These are phyloP conservation scores for Globisporangium spiculum DNA, from an alignment of 352 stramenopile species.

Conservation along the genomic window DNA sequence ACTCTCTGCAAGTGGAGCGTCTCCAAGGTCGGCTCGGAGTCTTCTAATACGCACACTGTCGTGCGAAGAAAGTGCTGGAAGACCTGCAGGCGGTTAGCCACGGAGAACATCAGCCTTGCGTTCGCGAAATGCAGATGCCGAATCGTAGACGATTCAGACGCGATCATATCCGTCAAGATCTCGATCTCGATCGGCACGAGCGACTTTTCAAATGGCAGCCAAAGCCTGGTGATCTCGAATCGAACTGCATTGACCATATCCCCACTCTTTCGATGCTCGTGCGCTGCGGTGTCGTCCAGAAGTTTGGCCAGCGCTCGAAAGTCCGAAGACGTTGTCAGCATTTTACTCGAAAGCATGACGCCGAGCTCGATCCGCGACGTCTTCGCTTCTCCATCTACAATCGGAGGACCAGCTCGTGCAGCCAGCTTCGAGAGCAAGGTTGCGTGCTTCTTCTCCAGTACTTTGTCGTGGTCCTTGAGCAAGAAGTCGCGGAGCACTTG, in stretches of 20 bases:
- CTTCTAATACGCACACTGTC: not conserved
- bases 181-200: constrained; percentile 1
- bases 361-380: not conserved
- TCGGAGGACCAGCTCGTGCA: not conserved
- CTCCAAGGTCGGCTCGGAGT: not conserved
- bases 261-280: not conserved
- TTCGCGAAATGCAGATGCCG: not conserved
- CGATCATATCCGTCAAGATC: not conserved
- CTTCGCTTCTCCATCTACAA: not conserved
- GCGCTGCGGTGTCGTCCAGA: not conserved
- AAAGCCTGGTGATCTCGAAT: not conserved
- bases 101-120: not conserved
- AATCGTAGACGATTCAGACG: not conserved
- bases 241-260: not conserved
- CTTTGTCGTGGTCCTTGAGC: not conserved
- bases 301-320: not conserved
- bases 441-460: not conserved
- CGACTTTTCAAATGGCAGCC: not conserved
- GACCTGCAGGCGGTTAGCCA: not conserved
- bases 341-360: not conserved
- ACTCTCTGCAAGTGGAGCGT: not conserved
- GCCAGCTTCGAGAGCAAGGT: not conserved
- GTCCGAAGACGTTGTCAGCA: not conserved
- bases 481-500: not conserved
- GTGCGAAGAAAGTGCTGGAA: constrained; percentile 5